phyloP scores from a whole-genome alignment of 2,329 filamentous ascomycete genomes.

The Aspergillus aculeatinus region DNA sequence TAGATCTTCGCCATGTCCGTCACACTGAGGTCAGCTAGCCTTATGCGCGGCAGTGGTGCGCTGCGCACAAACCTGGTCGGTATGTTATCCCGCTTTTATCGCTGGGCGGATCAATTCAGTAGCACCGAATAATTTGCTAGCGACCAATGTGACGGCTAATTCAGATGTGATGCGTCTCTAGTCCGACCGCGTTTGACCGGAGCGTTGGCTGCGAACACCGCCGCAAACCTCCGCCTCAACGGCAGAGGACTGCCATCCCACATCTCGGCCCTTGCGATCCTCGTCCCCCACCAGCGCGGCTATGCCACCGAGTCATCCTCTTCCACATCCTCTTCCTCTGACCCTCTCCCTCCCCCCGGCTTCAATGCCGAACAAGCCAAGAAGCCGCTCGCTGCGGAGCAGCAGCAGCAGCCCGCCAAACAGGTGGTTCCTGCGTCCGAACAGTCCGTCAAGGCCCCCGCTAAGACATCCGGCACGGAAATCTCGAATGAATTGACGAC shows the following conservation, averaged over 20 bases:
- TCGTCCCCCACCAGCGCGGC: constrained; percentile 51
- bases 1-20: constrained; percentile 38
- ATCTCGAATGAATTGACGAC: constrained; percentile 63
- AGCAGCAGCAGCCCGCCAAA: constrained; percentile 27
- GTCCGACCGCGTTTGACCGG: constrained; percentile 34
- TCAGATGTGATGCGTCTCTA: constrained; percentile 14
- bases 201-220: constrained; percentile 32
- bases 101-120: too few species aligned
- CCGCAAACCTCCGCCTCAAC: constrained; percentile 35
- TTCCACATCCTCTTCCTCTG: constrained; percentile 42
- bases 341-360: constrained; percentile 74
- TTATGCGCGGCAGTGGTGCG: constrained; percentile 37
- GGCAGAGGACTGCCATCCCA: constrained; percentile 48
- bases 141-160: constrained; percentile 2
- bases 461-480: constrained; percentile 47
- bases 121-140: too few species aligned
- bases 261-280: constrained; percentile 57
- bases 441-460: constrained; percentile 46
- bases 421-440: constrained; percentile 41
- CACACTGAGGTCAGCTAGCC: constrained; percentile 39
- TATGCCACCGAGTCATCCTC: constrained; percentile 60
- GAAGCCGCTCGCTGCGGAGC: constrained; percentile 70
- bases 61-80: constrained; percentile 31
- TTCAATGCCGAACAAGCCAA: constrained; percentile 90
- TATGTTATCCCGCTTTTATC: constrained; percentile 19